Evolutionary conservation across 805 yeast species (phyloP).

Genomic region (Candida hispaniensis): DNA sequence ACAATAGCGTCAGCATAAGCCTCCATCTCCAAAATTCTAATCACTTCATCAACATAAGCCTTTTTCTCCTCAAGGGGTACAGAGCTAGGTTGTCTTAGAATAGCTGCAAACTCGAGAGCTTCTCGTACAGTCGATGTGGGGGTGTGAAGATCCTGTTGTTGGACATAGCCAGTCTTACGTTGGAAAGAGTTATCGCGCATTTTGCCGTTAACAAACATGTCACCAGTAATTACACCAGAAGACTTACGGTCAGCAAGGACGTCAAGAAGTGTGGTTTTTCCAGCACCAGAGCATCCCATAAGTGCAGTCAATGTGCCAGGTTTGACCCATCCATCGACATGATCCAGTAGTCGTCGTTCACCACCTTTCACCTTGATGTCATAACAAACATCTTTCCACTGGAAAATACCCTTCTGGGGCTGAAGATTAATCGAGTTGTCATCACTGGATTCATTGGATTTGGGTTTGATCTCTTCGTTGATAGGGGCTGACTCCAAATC

Average conservation of each 20-base stretch:
- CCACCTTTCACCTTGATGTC: constrained; percentile 47
- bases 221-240: constrained; percentile 62
- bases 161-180: constrained; percentile 60
- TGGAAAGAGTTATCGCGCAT: constrained; percentile 52
- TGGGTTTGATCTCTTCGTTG: not conserved
- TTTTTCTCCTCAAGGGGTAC: constrained; percentile 47
- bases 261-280: constrained; percentile 67
- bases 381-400: constrained; percentile 68
- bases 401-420: constrained; percentile 35
- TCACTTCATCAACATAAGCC: constrained; percentile 54
- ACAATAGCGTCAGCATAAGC: constrained; percentile 60
- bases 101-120: constrained; percentile 55
- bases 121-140: constrained; percentile 65
- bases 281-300: constrained; percentile 75
- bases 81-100: constrained; percentile 49
- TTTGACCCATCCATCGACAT: constrained; percentile 73
- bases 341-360: constrained; percentile 45
- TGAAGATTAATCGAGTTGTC: constrained; percentile 3
- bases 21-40: constrained; percentile 52
- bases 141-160: constrained; percentile 66
- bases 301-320: constrained; percentile 74
- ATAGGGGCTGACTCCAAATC: constrained; percentile 7
- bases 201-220: constrained; percentile 54
- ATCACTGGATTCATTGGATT: not conserved
- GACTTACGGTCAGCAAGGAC: constrained; percentile 61